These are phyloP conservation scores for Pyrenochaeta sp. DNA, from an alignment of 2,329 filamentous ascomycete genomes.

Conservation along the genomic window DNA sequence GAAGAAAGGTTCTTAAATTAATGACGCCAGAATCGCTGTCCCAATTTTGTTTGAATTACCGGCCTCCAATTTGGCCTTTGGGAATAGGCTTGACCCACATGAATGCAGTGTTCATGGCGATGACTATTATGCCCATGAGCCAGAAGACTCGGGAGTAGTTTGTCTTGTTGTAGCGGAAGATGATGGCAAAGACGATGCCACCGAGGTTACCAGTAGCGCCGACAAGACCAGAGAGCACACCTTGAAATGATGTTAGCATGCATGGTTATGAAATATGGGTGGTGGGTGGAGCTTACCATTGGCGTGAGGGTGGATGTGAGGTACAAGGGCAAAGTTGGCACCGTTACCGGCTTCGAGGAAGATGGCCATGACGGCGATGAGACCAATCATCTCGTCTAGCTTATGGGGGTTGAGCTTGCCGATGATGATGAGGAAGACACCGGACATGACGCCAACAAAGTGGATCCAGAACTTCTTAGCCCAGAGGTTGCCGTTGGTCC, in stretches of 20 bases:
- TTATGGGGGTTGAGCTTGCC: conserved; percentile 69
- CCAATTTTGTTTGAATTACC: no score
- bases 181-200: conserved; percentile 82
- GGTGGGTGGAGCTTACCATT: conserved; percentile 67
- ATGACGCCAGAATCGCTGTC: no score
- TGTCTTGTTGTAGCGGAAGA: conserved; percentile 77
- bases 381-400: conserved; percentile 74
- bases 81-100: conserved; percentile 69
- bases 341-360: conserved; percentile 89
- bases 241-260: conserved; percentile 37
- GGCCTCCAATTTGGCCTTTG: conserved; percentile 61
- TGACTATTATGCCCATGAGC: conserved; percentile 81
- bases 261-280: not conserved
- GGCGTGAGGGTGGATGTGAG: conserved; percentile 83
- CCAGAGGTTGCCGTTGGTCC: conserved; percentile 62
- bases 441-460: conserved; percentile 63
- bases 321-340: conserved; percentile 84
- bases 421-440: conserved; percentile 69
- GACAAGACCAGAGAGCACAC: conserved; percentile 75
- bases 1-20: no score
- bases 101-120: conserved; percentile 73
- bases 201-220: conserved; percentile 86
- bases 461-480: conserved; percentile 71
- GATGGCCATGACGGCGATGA: conserved; percentile 79
- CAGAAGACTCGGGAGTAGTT: conserved; percentile 77